Conservation (phyloP, 305 asterid genomes). For the Stenogyne calaminthoides region DNA sequence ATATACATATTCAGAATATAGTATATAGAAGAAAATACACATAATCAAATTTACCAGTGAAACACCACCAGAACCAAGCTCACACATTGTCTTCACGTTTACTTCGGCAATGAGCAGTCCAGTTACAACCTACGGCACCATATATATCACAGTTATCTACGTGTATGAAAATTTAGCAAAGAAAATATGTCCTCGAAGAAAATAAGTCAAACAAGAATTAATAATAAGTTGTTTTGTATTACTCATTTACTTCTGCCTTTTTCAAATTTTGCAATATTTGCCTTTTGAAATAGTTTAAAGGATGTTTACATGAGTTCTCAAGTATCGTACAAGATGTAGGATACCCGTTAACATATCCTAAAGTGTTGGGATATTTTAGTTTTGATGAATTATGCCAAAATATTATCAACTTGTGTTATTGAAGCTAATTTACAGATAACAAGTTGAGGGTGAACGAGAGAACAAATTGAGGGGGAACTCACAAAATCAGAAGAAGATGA, state of each 20-base stretch:
- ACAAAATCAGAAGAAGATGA: too few species aligned
- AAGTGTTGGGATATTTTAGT: too few species aligned
- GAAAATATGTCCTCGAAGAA: background rate
- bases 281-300: background rate
- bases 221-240: background rate
- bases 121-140: constrained; percentile 62
- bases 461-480: too few species aligned
- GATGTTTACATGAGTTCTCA: background rate
- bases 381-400: too few species aligned
- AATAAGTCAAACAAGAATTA: background rate
- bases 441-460: too few species aligned
- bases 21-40: constrained; percentile 13
- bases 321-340: background rate
- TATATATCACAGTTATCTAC: constrained; percentile 23
- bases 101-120: constrained; percentile 98
- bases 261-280: background rate
- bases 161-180: constrained; percentile 12
- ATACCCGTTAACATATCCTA: background rate
- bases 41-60: constrained; percentile 61
- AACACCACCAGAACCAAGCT: constrained; percentile 95
- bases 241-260: background rate
- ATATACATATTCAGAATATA: constrained; percentile 16
- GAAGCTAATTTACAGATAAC: too few species aligned
- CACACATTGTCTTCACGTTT: constrained; percentile 94
- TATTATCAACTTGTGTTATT: too few species aligned